phyloP scores from a whole-genome alignment of 345 rosid genomes.

The Populus simonii region DNA sequence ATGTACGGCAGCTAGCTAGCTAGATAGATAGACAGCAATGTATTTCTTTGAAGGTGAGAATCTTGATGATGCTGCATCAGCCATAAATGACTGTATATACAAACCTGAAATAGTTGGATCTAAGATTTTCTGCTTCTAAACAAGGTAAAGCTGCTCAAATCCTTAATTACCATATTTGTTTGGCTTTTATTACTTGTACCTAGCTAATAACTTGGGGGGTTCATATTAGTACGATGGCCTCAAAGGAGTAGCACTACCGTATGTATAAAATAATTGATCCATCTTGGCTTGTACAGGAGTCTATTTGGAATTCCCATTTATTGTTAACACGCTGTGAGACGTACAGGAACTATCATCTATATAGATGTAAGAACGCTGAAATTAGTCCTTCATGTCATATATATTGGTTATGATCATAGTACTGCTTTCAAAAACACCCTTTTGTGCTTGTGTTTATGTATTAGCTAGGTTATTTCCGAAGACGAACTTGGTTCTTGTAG shows the following conservation, averaged over 20 bases:
- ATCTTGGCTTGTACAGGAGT: not conserved
- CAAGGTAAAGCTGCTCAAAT: not conserved
- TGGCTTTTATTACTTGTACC: not conserved
- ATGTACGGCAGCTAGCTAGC: not conserved
- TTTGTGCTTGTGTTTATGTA: not conserved
- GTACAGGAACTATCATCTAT: not conserved
- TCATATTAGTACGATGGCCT: not conserved
- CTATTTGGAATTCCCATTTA: not conserved
- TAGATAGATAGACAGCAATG: not conserved
- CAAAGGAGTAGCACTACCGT: not conserved
- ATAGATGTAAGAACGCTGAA: not conserved
- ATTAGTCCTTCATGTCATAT: not conserved
- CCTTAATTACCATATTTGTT: not conserved
- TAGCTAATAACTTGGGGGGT: no score
- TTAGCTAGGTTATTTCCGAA: not conserved
- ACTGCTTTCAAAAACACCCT: not conserved
- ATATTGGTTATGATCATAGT: not conserved
- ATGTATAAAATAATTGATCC: not conserved
- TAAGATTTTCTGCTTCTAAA: slow-evolving; percentile 1
- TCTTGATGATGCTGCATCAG: slow-evolving; percentile 93
- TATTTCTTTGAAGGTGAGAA: slow-evolving; percentile 37
- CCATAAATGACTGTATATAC: slow-evolving; percentile 42
- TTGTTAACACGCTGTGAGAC: not conserved
- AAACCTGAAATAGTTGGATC: slow-evolving; percentile 6
- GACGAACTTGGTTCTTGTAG: not conserved